Conservation (phyloP, 495 filamentous ascomycete genomes). For the Penicillium paradoxum region DNA sequence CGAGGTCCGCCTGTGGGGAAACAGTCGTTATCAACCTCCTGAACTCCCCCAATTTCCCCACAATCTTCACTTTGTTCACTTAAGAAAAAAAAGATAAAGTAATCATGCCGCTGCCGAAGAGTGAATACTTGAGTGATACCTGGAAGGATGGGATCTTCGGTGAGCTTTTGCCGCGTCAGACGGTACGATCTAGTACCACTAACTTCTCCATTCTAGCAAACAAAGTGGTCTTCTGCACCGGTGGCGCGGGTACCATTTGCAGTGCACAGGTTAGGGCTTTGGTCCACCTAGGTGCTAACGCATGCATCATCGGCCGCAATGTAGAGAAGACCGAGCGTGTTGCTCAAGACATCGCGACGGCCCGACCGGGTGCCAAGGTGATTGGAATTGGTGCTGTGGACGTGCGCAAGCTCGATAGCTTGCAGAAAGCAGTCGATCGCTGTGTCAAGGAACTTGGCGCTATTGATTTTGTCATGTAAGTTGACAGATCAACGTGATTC, state of each 20-base stretch:
- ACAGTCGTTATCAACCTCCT: neutral
- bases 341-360: conserved; percentile 75
- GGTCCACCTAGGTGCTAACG: conserved; percentile 86
- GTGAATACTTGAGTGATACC: conserved; percentile 69
- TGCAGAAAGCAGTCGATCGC: conserved; percentile 68
- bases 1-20: neutral
- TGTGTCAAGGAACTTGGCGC: conserved; percentile 77
- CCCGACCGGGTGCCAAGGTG: conserved; percentile 71
- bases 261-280: conserved; percentile 87
- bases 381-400: conserved; percentile 81
- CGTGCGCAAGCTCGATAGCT: conserved; percentile 64
- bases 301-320: conserved; percentile 88
- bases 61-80: neutral
- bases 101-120: conserved; percentile 57
- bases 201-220: conserved; percentile 49
- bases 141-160: conserved; percentile 87
- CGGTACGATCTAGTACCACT: neutral
- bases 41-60: neutral
- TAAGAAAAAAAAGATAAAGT: neutral
- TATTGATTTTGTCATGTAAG: conserved; percentile 92
- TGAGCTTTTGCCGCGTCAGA: conserved; percentile 25
- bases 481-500: neutral
- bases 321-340: conserved; percentile 79
- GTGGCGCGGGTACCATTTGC: conserved; percentile 90
- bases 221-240: conserved; percentile 93